Evolutionary conservation across 306 rosid species (phyloP), one percentile per base, ranked within the genome.

Genomic region (Rosa persica): DNA sequence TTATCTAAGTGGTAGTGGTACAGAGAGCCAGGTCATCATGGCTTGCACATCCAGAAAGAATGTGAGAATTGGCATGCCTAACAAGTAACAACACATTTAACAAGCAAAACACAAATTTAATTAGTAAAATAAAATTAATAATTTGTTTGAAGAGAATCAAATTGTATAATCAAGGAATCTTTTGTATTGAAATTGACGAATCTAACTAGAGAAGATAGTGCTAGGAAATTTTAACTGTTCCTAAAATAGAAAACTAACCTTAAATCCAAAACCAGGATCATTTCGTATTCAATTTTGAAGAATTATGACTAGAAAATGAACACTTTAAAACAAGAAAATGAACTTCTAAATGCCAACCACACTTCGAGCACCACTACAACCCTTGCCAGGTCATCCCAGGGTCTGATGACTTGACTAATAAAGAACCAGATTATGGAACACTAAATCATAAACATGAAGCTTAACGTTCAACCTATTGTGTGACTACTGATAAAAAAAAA

Each of bases 331-430:
- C 34, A 30, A 30, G 34, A 30, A 30, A 30, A 30, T 30, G 34
- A 30, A 30, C 34, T 30, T 30, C 34, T 30, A 30, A 30, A 30
- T 30, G 34, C 34, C 34, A 30, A 27, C 30, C 30, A 27, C 30
- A 27, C 30, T 27, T 27, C 30, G 34, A 1, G 36, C 36, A 49
- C 55, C 55, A 49, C 19, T 15, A 49, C 55, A 23, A 11, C 43
- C 79, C 79, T 44, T 17, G n/a, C 79, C 44, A 51, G 42, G 67
- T 67, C 13, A 67, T 22, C 22, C 20, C 42, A 77, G 4, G 17
- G 13, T 8, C 43, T 51, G 16, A 40, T 57, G 42, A 71, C 61
- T 47, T 57, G 42, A 71, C 61, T 47, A 62, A 64, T 11, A 47
- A 64, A 16, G 51, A 58, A 52, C 20, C 20, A 13, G 19, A 52